Conservation (phyloP, 2,329 filamentous ascomycete species). For the Ophiostoma angusticollis region DNA sequence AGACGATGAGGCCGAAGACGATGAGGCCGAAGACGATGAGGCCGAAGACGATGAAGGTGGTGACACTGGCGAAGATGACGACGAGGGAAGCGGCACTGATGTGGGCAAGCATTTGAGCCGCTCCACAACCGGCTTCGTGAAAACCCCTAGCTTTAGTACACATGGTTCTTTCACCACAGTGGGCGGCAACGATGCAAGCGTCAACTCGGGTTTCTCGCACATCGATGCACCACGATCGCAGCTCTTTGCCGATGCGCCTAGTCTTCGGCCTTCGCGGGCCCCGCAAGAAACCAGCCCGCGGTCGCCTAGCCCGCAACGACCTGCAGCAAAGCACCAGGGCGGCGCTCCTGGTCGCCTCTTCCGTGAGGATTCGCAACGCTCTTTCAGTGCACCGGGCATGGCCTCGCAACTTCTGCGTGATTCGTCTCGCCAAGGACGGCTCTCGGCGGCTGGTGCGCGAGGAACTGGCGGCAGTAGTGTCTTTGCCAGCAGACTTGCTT, state of each 20-base stretch:
- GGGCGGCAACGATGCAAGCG: conserved; percentile 31
- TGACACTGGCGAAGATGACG: conserved; percentile 34
- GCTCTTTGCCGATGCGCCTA: conserved; percentile 43
- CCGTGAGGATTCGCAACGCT: conserved; percentile 40
- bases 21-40: conserved; percentile 26
- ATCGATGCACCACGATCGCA: conserved; percentile 30
- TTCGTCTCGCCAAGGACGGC: conserved; percentile 20
- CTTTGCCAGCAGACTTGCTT: conserved; percentile 24
- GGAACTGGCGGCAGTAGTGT: neutral
- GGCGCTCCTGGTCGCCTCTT: conserved; percentile 27
- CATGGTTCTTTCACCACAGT: conserved; percentile 39
- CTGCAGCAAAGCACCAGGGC: conserved; percentile 5
- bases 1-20: conserved; percentile 27
- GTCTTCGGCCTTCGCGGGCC: conserved; percentile 40
- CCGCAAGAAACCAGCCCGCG: conserved; percentile 45
- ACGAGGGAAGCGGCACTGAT: conserved; percentile 52
- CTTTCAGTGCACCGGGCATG: conserved; percentile 47
- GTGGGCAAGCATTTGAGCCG: conserved; percentile 51
- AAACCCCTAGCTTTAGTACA: conserved; percentile 40
- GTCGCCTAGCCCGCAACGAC: conserved; percentile 56
- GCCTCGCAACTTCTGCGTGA: conserved; percentile 39
- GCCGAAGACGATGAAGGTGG: conserved; percentile 30
- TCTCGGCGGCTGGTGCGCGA: conserved; percentile 10
- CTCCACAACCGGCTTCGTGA: conserved; percentile 26
- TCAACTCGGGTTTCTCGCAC: conserved; percentile 33